A percentile compares a stretch with the other conserved stretches of the same genome.
phyloP scores from a whole-genome alignment of 805 yeast genomes.

The Monosporozyma solicola region DNA sequence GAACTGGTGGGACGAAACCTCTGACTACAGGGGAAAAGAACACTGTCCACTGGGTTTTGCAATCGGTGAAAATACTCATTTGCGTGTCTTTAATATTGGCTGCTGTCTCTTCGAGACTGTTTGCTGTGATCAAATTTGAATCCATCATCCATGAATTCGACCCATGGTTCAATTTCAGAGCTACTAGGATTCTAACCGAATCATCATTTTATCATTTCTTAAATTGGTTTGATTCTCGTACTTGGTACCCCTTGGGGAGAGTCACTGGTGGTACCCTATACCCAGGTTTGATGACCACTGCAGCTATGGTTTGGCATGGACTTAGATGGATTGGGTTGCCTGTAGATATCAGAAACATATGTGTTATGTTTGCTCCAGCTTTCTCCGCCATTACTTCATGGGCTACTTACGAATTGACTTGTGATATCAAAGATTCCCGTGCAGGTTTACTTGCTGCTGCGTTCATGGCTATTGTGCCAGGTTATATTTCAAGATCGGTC shows the following conservation, averaged over 20 bases:
- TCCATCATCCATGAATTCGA: slow-evolving; percentile 96
- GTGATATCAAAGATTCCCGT: slow-evolving; percentile 79
- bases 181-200: slow-evolving; percentile 82
- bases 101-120: slow-evolving; percentile 82
- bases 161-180: slow-evolving; percentile 94
- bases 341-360: slow-evolving; percentile 87
- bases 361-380: slow-evolving; percentile 95
- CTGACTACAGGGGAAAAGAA: neutral
- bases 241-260: slow-evolving; percentile 98
- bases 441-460: slow-evolving; percentile 90
- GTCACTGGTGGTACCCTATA: slow-evolving; percentile 98
- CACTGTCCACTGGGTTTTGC: slow-evolving; percentile 12
- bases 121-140: slow-evolving; percentile 94
- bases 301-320: slow-evolving; percentile 78
- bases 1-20: neutral
- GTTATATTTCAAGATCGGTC: slow-evolving; percentile 94
- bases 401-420: slow-evolving; percentile 78
- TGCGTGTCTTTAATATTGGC: slow-evolving; percentile 75
- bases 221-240: slow-evolving; percentile 97
- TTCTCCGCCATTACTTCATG: slow-evolving; percentile 88
- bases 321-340: slow-evolving; percentile 65
- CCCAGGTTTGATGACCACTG: slow-evolving; percentile 97
- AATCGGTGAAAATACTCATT: slow-evolving; percentile 48
- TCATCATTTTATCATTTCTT: slow-evolving; percentile 83
- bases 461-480: slow-evolving; percentile 97